Conservation (phyloP, 2,329 filamentous ascomycete genomes). For the Colletotrichum sp. region DNA sequence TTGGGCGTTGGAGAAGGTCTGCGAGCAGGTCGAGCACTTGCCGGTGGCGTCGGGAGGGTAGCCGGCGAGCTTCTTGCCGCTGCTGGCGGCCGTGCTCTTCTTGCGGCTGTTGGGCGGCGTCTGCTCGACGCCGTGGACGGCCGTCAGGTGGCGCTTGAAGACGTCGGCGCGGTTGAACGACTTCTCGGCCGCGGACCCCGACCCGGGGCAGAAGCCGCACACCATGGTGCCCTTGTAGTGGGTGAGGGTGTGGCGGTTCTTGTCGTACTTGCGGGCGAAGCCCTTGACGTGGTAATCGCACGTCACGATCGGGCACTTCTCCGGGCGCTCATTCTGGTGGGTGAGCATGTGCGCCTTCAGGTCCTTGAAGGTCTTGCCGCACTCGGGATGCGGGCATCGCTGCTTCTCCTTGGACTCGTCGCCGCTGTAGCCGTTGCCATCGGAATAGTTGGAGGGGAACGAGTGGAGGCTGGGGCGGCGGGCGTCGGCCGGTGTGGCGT, state of each 20-base stretch:
- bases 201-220: constrained; percentile 91
- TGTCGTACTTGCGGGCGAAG: constrained; percentile 95
- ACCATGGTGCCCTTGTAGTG: constrained; percentile 99
- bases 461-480: constrained; percentile 72
- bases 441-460: constrained; percentile 67
- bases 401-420: constrained; percentile 71
- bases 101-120: constrained; percentile 90
- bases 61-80: constrained; percentile 69
- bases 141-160: constrained; percentile 92
- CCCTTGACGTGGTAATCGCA: constrained; percentile 94
- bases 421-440: constrained; percentile 63
- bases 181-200: constrained; percentile 88
- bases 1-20: constrained; percentile 90
- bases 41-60: constrained; percentile 83
- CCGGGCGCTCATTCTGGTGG: constrained; percentile 86
- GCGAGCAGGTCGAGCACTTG: constrained; percentile 93
- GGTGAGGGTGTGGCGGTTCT: constrained; percentile 91
- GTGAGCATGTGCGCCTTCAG: constrained; percentile 94
- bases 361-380: constrained; percentile 87
- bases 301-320: constrained; percentile 91
- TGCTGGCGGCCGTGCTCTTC: constrained; percentile 54
- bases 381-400: constrained; percentile 82
- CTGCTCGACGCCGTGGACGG: constrained; percentile 91
- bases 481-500: constrained; percentile 51
- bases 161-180: constrained; percentile 95